Conservation (phyloP, 208 protist species). For the Trypanosomatidae sp. region DNA sequence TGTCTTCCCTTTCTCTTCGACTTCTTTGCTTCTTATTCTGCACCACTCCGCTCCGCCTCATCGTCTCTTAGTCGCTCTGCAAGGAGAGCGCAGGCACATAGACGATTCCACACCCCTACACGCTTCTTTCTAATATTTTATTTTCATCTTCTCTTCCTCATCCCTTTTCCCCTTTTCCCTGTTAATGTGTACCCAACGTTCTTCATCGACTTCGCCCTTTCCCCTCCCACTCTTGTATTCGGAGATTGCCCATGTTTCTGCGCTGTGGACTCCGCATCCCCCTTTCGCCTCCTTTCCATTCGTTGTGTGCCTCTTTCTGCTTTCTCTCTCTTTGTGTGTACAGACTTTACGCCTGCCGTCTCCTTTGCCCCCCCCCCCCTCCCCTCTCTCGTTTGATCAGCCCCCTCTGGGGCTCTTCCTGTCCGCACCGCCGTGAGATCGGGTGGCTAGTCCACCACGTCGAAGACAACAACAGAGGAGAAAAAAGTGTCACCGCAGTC, state of each 20-base stretch:
- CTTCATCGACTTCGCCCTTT: not conserved
- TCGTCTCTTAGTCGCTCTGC: not conserved
- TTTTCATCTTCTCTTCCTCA: not conserved
- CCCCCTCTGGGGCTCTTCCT: not conserved
- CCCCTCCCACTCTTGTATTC: not conserved
- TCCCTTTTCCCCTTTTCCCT: slow-evolving; percentile 3
- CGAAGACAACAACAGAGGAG: not conserved
- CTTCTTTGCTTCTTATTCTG: not conserved
- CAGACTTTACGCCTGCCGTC: not conserved
- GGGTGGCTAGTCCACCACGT: not conserved
- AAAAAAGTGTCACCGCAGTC: not conserved
- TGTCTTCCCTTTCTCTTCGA: not conserved
- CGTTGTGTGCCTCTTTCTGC: not conserved
- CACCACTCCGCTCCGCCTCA: not conserved
- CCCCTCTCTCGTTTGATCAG: not conserved
- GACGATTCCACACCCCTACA: not conserved
- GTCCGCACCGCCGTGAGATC: not conserved
- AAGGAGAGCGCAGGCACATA: not conserved
- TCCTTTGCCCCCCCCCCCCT: not conserved
- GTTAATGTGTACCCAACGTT: too few relatives aligned
- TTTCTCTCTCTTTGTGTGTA: not conserved
- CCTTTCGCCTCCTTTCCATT: not conserved
- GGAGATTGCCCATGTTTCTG: not conserved
- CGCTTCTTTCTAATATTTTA: not conserved
- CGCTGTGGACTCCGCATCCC: not conserved